These are phyloP conservation scores for Citropsis articulata DNA, from an alignment of 345 rosid genomes.

Conservation along the genomic window DNA sequence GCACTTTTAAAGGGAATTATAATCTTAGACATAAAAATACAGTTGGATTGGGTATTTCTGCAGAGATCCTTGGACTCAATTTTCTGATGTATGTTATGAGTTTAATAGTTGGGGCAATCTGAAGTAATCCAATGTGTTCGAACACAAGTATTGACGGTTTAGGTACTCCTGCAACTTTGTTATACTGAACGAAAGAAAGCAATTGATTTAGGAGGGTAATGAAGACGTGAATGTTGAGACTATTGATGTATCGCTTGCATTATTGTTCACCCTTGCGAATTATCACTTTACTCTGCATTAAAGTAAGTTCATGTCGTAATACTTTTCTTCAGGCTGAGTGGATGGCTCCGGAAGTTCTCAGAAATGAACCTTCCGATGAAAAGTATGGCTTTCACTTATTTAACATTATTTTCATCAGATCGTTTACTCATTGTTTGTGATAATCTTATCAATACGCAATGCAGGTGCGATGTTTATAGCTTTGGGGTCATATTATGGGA, in stretches of 20 bases:
- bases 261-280: background rate
- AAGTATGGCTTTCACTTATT: constrained; percentile 46
- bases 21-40: background rate
- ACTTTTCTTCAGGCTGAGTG: constrained; percentile 76
- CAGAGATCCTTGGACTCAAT: background rate
- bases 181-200: background rate
- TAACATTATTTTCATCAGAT: background rate
- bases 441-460: constrained; percentile 12
- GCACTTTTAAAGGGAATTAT: background rate
- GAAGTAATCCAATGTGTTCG: background rate
- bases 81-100: background rate
- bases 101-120: background rate
- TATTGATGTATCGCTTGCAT: background rate
- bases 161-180: background rate
- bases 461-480: constrained; percentile 95
- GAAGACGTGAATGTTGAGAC: background rate
- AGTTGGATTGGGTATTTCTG: background rate
- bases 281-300: background rate
- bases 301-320: constrained; percentile 8
- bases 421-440: background rate
- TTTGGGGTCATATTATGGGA: constrained; percentile 98
- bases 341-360: constrained; percentile 99
- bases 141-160: background rate
- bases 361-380: constrained; percentile 95
- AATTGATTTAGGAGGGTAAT: background rate